phyloP scores from a whole-genome alignment of 176 grass and related monocot species.

The Lolium rigidum region DNA sequence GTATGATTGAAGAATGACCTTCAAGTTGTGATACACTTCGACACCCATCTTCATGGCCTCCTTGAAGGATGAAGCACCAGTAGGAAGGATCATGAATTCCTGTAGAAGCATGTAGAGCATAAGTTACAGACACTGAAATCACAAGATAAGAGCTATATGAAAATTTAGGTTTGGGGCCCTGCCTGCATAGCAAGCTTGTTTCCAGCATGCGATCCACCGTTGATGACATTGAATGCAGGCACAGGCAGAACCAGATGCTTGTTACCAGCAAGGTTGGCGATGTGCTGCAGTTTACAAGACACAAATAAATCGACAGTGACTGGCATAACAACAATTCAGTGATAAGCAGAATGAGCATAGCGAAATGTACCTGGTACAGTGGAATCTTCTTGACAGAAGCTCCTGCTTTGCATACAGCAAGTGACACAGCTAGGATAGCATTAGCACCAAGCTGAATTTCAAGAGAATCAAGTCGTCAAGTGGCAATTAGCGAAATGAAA shows the following conservation, averaged over 20 bases:
- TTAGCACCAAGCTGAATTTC: conserved; percentile 85
- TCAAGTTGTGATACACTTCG: conserved; percentile 94
- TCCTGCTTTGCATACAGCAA: conserved; percentile 93
- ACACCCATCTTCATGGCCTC: conserved; percentile 99
- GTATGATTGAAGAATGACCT: conserved; percentile 46
- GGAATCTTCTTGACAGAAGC: conserved; percentile 81
- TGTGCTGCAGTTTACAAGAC: conserved; percentile 62
- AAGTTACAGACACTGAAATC: neutral
- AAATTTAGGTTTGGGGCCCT: conserved; percentile 1
- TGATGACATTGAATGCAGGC: conserved; percentile 97
- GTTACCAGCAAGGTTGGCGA: conserved; percentile 93
- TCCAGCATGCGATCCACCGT: conserved; percentile 95
- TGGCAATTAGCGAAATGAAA: neutral
- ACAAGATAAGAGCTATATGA: neutral
- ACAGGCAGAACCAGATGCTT: conserved; percentile 87
- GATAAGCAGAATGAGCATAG: neutral
- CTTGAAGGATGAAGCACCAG: conserved; percentile 86
- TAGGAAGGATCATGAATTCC: conserved; percentile 99
- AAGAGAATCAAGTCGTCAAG: neutral
- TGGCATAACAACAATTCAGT: neutral
- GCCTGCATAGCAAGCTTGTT: conserved; percentile 99
- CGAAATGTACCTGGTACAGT: conserved; percentile 65
- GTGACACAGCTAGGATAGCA: conserved; percentile 89
- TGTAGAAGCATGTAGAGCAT: conserved; percentile 30
- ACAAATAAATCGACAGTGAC: neutral